Conservation (phyloP, 1,139 yeast genomes). For the Tardiomyces digboiensis region DNA sequence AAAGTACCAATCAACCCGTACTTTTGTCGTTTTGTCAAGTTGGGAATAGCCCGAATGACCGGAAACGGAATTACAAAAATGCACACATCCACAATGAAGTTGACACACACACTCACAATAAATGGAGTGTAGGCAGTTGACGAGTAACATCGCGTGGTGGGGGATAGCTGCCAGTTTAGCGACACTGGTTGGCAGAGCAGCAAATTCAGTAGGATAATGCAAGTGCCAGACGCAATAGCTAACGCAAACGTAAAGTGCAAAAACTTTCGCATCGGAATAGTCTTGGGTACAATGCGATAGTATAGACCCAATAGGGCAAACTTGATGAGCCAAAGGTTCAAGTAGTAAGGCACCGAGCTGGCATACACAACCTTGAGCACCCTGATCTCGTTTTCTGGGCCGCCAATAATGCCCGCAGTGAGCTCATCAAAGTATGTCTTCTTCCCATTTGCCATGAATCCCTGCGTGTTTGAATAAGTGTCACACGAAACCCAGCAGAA, state of each 20-base stretch:
- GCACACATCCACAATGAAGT: constrained; percentile 18
- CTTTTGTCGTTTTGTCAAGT: constrained; percentile 15
- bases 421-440: constrained; percentile 17
- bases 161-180: constrained; percentile 19
- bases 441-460: constrained; percentile 20
- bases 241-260: constrained; percentile 13
- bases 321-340: constrained; percentile 22
- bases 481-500: constrained; percentile 21
- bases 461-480: constrained; percentile 15
- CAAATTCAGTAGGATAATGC: constrained; percentile 16
- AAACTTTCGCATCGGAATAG: constrained; percentile 15
- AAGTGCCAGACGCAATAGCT: constrained; percentile 11
- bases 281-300: constrained; percentile 19
- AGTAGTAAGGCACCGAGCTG: constrained; percentile 21
- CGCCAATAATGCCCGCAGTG: constrained; percentile 12
- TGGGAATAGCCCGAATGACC: constrained; percentile 14
- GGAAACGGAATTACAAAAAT: constrained; percentile 24
- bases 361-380: constrained; percentile 21
- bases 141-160: constrained; percentile 17
- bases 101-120: constrained; percentile 18
- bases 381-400: constrained; percentile 9
- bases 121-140: constrained; percentile 21
- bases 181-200: constrained; percentile 22
- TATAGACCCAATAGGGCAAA: constrained; percentile 22
- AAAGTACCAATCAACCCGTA: constrained; percentile 20